Evolutionary conservation across 2,329 filamentous ascomycete genomes (phyloP).

Genomic region (Neurospora crassa): DNA sequence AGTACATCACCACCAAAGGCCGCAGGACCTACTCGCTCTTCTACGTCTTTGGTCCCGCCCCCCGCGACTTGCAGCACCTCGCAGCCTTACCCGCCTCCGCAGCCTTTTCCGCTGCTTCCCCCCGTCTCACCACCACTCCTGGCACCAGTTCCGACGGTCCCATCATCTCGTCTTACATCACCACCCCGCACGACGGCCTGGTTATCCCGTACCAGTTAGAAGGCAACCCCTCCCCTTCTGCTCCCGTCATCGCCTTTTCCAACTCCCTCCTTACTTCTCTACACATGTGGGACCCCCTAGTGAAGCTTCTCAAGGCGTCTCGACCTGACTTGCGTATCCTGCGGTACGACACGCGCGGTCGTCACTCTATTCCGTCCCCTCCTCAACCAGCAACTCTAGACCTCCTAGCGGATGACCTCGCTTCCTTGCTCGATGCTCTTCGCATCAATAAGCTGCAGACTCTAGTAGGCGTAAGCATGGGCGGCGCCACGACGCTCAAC

Average conservation of each 20-base stretch:
- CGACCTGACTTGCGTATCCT: slow-evolving; percentile 62
- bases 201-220: slow-evolving; percentile 65
- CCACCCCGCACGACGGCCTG: slow-evolving; percentile 54
- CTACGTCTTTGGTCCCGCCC: slow-evolving; percentile 69
- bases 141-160: slow-evolving; percentile 28
- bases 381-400: slow-evolving; percentile 49
- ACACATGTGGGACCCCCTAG: slow-evolving; percentile 71
- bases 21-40: slow-evolving; percentile 61
- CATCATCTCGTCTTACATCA: slow-evolving; percentile 57
- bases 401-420: slow-evolving; percentile 58
- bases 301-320: slow-evolving; percentile 48
- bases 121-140: slow-evolving; percentile 44
- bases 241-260: slow-evolving; percentile 64
- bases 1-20: slow-evolving; percentile 46
- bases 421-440: slow-evolving; percentile 55
- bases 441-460: slow-evolving; percentile 57
- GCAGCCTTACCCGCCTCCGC: slow-evolving; percentile 34
- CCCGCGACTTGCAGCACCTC: slow-evolving; percentile 56
- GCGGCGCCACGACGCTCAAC: slow-evolving; percentile 68
- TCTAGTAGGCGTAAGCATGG: slow-evolving; percentile 70
- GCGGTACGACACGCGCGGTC: slow-evolving; percentile 68
- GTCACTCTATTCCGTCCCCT: slow-evolving; percentile 39
- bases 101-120: slow-evolving; percentile 46
- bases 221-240: slow-evolving; percentile 54
- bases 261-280: slow-evolving; percentile 74